Evolutionary conservation across 768 basidiomycete genomes (phyloP).

Genomic region (Sarcodon aspratus): DNA sequence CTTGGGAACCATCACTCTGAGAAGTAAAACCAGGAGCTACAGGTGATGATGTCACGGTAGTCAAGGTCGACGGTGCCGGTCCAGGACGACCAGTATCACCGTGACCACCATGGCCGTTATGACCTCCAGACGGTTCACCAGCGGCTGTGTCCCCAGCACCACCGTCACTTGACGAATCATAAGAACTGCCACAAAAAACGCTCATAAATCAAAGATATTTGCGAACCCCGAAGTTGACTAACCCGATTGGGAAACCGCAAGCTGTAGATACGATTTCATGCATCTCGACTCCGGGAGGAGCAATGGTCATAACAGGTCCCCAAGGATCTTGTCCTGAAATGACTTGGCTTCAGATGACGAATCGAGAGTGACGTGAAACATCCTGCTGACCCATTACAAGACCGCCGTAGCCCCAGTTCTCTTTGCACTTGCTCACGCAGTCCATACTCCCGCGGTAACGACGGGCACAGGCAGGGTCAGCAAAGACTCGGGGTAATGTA

Average conservation of each 20-base stretch:
- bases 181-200: no score
- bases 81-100: neutral
- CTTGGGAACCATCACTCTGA: neutral
- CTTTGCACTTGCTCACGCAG: constrained; percentile 11
- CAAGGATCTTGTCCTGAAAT: constrained; percentile 43
- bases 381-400: constrained; percentile 26
- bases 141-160: no score
- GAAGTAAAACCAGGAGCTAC: neutral
- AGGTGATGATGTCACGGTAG: neutral
- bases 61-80: constrained; percentile 6
- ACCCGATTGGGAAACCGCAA: constrained; percentile 21
- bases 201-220: no score
- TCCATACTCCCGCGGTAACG: constrained; percentile 10
- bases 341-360: constrained; percentile 23
- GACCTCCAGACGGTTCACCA: no score
- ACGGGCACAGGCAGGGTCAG: constrained; percentile 15
- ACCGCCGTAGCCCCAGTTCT: constrained; percentile 27
- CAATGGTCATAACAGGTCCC: constrained; percentile 36
- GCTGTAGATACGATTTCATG: constrained; percentile 28
- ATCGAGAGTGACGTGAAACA: neutral
- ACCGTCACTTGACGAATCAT: no score
- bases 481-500: constrained; percentile 12
- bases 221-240: no score
- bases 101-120: no score
- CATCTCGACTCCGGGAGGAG: constrained; percentile 18